Evolutionary conservation across 225 moss, liverwort and hornwort species (phyloP).

Genomic region (Marchantia polymorpha): DNA sequence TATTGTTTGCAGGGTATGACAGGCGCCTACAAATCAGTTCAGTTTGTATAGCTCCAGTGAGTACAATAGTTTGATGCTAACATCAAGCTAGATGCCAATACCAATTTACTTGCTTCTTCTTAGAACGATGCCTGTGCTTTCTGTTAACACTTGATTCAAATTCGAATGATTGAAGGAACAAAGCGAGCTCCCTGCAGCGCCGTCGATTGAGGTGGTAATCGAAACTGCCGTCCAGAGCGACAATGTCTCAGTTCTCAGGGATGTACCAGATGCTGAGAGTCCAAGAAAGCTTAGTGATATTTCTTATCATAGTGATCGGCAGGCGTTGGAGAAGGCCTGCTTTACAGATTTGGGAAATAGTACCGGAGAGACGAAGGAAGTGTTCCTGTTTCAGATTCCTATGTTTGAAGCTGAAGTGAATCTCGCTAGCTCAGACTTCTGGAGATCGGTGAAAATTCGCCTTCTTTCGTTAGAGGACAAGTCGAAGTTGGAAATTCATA

Average conservation of each 20-base stretch:
- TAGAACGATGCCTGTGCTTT: neutral
- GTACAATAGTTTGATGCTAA: no score
- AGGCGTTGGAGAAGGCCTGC: neutral
- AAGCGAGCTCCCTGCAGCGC: neutral
- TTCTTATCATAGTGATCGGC: neutral
- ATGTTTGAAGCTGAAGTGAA: conserved; percentile 30
- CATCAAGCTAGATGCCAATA: no score
- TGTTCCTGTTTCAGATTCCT: conserved; percentile 4
- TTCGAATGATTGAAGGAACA: conserved; percentile 20
- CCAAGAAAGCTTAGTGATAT: neutral
- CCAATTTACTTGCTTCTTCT: no score
- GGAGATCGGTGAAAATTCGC: conserved; percentile 60
- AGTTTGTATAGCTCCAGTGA: no score
- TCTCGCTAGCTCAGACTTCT: conserved; percentile 54
- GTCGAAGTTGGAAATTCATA: conserved; percentile 52
- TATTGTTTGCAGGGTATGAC: no score
- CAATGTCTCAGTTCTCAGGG: neutral
- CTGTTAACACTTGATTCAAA: neutral
- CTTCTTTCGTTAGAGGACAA: conserved; percentile 75
- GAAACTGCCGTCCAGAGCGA: neutral
- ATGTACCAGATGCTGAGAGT: neutral
- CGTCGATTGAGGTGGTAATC: neutral
- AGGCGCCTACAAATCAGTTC: no score
- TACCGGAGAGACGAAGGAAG: neutral
- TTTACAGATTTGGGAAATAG: neutral